A percentile compares a stretch with the other conserved stretches of the same genome.
Evolutionary conservation across 805 yeast genomes (phyloP).

Genomic region (Barnettozyma wickerhamii): DNA sequence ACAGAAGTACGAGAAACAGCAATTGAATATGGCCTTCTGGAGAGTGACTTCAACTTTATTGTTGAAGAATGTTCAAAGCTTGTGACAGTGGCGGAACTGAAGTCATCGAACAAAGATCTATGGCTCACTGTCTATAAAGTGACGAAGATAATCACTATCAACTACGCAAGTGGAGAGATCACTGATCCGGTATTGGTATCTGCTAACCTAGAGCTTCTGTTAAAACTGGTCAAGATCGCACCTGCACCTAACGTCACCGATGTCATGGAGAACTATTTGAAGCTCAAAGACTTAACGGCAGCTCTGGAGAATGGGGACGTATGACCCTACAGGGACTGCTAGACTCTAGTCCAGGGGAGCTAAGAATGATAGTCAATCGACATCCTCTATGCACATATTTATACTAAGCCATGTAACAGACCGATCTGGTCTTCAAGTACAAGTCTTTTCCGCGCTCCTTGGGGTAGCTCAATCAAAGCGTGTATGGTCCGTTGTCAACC

Average conservation of each 20-base stretch:
- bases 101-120: conserved; percentile 20
- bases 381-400: no score
- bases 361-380: no score
- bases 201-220: neutral
- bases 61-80: conserved; percentile 4
- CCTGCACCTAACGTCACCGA: conserved; percentile 7
- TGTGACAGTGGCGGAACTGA: neutral
- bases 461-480: no score
- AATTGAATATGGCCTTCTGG: conserved; percentile 8
- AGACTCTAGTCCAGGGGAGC: no score
- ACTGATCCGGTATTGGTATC: neutral
- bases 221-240: conserved; percentile 7
- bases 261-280: conserved; percentile 2
- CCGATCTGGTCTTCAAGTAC: no score
- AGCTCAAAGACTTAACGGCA: conserved; percentile 1
- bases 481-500: no score
- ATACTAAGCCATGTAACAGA: no score
- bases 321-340: no score
- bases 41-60: conserved; percentile 7
- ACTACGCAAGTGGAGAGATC: conserved; percentile 6
- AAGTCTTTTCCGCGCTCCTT: no score
- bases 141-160: conserved; percentile 5
- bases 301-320: no score
- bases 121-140: conserved; percentile 49
- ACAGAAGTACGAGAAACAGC: conserved; percentile 2